Evolutionary conservation across 345 rosid genomes (phyloP).

Genomic region (Melaleuca alternifolia): DNA sequence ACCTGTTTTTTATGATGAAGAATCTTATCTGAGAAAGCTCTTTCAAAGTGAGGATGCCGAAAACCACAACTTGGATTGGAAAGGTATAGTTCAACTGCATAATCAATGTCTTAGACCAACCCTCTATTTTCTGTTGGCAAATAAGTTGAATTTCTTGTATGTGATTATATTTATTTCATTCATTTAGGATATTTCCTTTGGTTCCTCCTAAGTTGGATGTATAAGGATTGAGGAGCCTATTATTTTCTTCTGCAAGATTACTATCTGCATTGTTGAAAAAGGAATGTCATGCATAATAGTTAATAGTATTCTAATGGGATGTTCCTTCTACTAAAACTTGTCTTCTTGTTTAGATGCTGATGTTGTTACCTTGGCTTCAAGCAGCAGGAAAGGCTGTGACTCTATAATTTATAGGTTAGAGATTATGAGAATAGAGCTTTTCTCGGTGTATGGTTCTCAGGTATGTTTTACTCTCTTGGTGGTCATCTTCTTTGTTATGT

Average conservation of each 20-base stretch:
- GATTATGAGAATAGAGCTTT: conserved; percentile 66
- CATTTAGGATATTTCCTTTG: not conserved
- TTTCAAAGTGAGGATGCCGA: conserved; percentile 37
- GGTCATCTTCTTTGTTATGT: not conserved
- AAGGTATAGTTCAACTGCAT: conserved; percentile 26
- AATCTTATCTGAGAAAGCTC: conserved; percentile 52
- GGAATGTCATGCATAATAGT: not conserved
- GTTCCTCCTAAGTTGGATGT: not conserved
- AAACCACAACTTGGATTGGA: conserved; percentile 41
- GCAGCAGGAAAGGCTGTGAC: conserved; percentile 23
- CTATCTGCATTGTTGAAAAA: not conserved
- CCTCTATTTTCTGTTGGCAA: not conserved
- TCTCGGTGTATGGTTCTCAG: conserved; percentile 78
- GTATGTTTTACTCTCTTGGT: conserved; percentile 25
- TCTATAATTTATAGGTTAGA: conserved; percentile 68
- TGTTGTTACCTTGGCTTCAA: conserved; percentile 27
- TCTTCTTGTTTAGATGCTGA: conserved; percentile 38
- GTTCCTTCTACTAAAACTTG: not conserved
- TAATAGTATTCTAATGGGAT: not conserved
- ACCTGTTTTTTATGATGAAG: conserved; percentile 79
- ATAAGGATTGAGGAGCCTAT: not conserved
- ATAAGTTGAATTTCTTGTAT: not conserved
- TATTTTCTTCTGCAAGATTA: not conserved
- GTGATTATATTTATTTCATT: not conserved
- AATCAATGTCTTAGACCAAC: not conserved